These are phyloP conservation scores for Daedaleopsis sinensis DNA, from an alignment of 768 basidiomycete species.

Conservation along the genomic window DNA sequence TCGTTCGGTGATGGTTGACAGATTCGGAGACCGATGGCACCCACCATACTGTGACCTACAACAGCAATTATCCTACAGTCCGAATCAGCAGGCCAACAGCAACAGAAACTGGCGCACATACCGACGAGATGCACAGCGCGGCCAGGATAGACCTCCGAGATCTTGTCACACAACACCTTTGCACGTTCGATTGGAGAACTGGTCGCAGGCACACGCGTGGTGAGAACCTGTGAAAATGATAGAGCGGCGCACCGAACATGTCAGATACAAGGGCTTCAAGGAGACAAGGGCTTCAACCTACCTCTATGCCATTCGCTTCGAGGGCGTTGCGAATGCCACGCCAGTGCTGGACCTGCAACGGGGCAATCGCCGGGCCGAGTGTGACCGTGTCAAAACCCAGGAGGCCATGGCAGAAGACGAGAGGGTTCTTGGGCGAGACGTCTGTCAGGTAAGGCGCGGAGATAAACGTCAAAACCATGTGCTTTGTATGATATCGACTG, in stretches of 20 bases:
- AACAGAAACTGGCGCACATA: conserved; percentile 30
- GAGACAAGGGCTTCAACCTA: background rate
- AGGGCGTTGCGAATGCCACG: conserved; percentile 94
- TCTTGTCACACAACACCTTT: conserved; percentile 81
- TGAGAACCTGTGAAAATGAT: conserved; percentile 54
- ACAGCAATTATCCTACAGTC: conserved; percentile 19
- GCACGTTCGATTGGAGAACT: conserved; percentile 89
- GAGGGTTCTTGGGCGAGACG: conserved; percentile 75
- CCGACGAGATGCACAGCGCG: conserved; percentile 88
- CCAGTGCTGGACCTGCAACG: conserved; percentile 93
- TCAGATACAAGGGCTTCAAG: background rate
- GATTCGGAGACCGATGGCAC: conserved; percentile 12
- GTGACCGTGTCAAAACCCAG: conserved; percentile 88
- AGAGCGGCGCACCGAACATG: background rate
- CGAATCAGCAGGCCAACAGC: conserved; percentile 31
- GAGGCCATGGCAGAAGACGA: conserved; percentile 96
- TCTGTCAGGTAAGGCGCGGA: conserved; percentile 46
- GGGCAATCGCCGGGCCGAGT: conserved; percentile 74
- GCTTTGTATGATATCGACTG: background rate
- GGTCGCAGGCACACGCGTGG: conserved; percentile 93
- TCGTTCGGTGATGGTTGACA: background rate
- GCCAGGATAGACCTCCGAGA: conserved; percentile 80
- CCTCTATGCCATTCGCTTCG: conserved; percentile 81
- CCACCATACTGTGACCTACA: conserved; percentile 77
- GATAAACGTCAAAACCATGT: background rate